Conservation (phyloP, 129 eudicot genomes). For the Centella asiatica region DNA sequence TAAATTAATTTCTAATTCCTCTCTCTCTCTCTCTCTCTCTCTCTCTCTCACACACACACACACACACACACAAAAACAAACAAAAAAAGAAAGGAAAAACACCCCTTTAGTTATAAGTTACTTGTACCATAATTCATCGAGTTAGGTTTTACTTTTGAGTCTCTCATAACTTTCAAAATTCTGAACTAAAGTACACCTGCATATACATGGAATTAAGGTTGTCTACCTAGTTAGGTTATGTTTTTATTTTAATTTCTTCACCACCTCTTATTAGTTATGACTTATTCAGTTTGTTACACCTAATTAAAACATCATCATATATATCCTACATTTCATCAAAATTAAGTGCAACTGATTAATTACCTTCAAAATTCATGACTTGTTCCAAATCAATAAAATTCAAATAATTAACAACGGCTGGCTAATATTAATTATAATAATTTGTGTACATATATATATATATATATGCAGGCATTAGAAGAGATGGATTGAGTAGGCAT, state of each 20-base stretch:
- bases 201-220: not conserved
- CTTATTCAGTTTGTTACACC: conserved; percentile 39
- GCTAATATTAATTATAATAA: not conserved
- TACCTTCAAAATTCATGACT: not conserved
- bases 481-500: conserved; percentile 93
- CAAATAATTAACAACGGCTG: too few species aligned
- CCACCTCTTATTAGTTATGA: conserved; percentile 11
- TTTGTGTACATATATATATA: too few species aligned
- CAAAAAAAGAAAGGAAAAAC: too few species aligned
- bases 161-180: conserved; percentile 11
- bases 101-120: too few species aligned
- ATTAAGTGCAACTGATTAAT: too few species aligned
- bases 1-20: not conserved
- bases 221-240: conserved; percentile 26
- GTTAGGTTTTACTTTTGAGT: conserved; percentile 24
- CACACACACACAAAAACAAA: not conserved
- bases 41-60: not conserved
- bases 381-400: too few species aligned
- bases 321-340: too few species aligned
- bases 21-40: not conserved
- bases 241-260: conserved; percentile 9
- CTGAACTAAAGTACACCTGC: not conserved
- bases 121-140: conserved; percentile 18
- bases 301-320: conserved; percentile 22
- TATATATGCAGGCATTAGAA: conserved; percentile 56